A percentile compares a stretch with the other conserved stretches of the same genome.
phyloP scores from a whole-genome alignment of 192 early-diverging fungal species.

The Chytriomyces confervae region DNA sequence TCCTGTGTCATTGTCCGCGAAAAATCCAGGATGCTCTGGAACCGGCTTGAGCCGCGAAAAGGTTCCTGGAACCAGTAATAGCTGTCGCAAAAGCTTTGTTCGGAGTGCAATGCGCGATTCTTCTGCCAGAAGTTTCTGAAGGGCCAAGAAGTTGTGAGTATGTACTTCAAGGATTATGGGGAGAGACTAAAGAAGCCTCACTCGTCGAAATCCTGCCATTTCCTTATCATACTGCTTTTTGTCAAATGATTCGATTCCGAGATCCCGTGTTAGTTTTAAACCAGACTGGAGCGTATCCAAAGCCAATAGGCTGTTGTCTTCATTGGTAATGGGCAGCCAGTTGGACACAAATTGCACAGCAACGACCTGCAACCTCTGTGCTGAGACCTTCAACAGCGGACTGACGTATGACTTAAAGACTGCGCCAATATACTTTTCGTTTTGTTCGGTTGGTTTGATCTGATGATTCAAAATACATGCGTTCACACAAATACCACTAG shows the following conservation, averaged over 20 bases:
- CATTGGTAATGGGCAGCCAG: conserved; percentile 62
- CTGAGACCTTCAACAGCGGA: conserved; percentile 50
- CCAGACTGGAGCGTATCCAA: conserved; percentile 52
- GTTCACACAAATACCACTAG: not conserved
- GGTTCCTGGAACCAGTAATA: conserved; percentile 57
- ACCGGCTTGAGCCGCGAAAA: conserved; percentile 51
- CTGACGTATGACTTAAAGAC: conserved; percentile 58
- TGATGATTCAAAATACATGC: conserved; percentile 2
- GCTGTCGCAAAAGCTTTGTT: conserved; percentile 52
- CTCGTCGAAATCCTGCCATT: conserved; percentile 36
- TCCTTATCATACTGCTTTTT: conserved; percentile 44
- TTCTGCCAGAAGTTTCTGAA: conserved; percentile 43
- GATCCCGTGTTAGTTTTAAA: conserved; percentile 40
- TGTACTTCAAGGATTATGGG: not conserved
- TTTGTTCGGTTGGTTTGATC: conserved; percentile 53
- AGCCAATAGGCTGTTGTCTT: conserved; percentile 54
- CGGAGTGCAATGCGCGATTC: conserved; percentile 56
- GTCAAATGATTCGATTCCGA: conserved; percentile 47
- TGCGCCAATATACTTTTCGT: conserved; percentile 61
- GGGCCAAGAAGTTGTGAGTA: not conserved
- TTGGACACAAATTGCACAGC: conserved; percentile 62
- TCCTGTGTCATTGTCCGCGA: conserved; percentile 50
- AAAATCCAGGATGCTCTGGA: conserved; percentile 58
- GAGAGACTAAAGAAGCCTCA: conserved; percentile 17
- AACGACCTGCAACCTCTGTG: conserved; percentile 49